These are phyloP conservation scores for Styphnolobium japonicum DNA, from an alignment of 306 rosid genomes.

Conservation along the genomic window DNA sequence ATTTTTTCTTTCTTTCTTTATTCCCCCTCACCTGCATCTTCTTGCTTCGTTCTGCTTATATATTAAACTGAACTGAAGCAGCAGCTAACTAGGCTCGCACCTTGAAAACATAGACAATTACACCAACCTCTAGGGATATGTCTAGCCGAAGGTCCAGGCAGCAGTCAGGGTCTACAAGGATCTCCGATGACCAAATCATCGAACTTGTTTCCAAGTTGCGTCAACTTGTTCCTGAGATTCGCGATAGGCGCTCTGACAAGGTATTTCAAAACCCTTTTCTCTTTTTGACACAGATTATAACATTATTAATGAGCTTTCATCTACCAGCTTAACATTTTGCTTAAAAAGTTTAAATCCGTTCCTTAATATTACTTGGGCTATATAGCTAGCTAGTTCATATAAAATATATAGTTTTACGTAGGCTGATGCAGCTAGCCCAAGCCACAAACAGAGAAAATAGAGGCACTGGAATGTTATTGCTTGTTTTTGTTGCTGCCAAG, in stretches of 20 bases:
- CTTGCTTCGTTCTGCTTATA: background rate
- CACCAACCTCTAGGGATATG: slow-evolving; percentile 37
- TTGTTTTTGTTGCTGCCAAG: background rate
- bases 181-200: slow-evolving; percentile 94
- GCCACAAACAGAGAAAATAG: background rate
- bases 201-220: slow-evolving; percentile 93
- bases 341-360: background rate
- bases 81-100: background rate
- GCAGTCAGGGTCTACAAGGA: slow-evolving; percentile 57
- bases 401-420: background rate
- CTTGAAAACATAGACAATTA: background rate
- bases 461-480: background rate
- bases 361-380: background rate
- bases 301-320: background rate
- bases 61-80: slow-evolving; percentile 4
- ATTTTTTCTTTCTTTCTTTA: background rate
- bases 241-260: slow-evolving; percentile 83
- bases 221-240: slow-evolving; percentile 96
- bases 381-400: background rate
- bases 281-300: background rate
- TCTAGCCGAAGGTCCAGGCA: slow-evolving; percentile 96
- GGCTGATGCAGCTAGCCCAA: background rate
- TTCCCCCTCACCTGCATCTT: background rate
- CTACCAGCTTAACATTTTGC: background rate
- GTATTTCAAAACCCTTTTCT: slow-evolving; percentile 27